These are phyloP conservation scores for Backusella sp. DNA, from an alignment of 192 early-diverging fungal genomes.

Conservation along the genomic window DNA sequence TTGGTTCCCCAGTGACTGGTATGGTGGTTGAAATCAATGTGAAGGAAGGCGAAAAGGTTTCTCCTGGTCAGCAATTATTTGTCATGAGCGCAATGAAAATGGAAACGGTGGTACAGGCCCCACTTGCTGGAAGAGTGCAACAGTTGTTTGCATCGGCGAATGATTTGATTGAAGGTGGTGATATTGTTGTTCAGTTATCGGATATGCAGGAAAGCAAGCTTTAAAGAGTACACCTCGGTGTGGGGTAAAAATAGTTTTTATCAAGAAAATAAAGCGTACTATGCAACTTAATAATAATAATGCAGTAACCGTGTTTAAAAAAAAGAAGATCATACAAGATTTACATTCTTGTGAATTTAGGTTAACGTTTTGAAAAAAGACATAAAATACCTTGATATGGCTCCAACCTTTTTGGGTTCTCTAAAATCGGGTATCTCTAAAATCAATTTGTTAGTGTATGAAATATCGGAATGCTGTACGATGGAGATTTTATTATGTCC, in stretches of 20 bases:
- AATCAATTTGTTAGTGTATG: too few species aligned
- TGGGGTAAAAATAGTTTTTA: too few species aligned
- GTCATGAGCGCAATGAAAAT: slow-evolving; percentile 41
- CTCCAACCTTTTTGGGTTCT: not conserved
- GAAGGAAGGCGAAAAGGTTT: slow-evolving; percentile 20
- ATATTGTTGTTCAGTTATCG: slow-evolving; percentile 29
- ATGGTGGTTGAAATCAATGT: slow-evolving; percentile 33
- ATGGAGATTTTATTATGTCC: too few species aligned
- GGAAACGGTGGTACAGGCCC: slow-evolving; percentile 34
- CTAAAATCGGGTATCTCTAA: not conserved
- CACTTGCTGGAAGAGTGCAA: slow-evolving; percentile 13
- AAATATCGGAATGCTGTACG: too few species aligned
- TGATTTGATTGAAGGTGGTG: slow-evolving; percentile 36
- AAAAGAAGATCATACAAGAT: not conserved
- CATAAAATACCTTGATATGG: not conserved
- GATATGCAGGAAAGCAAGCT: slow-evolving; percentile 26
- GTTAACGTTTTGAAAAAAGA: not conserved
- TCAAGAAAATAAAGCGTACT: too few species aligned
- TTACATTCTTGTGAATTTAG: not conserved
- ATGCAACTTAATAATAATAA: too few species aligned
- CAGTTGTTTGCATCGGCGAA: slow-evolving; percentile 20
- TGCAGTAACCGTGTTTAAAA: too few species aligned
- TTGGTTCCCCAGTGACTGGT: slow-evolving; percentile 31
- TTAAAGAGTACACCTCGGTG: not conserved
- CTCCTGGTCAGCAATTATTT: slow-evolving; percentile 29